Percentiles rank a stretch among this genome's conserved stretches.
Evolutionary conservation across 495 filamentous ascomycete species (phyloP).

Genomic region (Cryomyces minteri): DNA sequence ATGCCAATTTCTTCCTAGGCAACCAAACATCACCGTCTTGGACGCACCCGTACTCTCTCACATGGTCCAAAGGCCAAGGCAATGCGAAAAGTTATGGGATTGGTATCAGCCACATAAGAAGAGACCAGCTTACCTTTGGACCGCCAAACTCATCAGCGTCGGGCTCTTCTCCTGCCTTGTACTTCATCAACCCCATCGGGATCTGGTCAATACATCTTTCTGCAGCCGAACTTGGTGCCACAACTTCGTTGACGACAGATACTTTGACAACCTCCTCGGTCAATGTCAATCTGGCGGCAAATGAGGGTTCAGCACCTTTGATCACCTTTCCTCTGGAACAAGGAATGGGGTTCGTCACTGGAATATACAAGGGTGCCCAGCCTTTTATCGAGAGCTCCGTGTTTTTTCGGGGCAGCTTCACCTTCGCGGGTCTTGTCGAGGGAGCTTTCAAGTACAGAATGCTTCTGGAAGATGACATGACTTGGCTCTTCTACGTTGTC

Average conservation of each 20-base stretch:
- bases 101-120: constrained; percentile 51
- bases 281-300: constrained; percentile 44
- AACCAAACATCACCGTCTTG: constrained; percentile 51
- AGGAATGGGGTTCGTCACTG: constrained; percentile 79
- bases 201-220: constrained; percentile 67
- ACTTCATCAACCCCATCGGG: constrained; percentile 67
- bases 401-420: constrained; percentile 43
- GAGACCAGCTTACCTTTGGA: constrained; percentile 44
- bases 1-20: constrained; percentile 72
- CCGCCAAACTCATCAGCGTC: constrained; percentile 21
- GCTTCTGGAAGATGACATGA: constrained; percentile 46
- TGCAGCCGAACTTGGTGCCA: constrained; percentile 45
- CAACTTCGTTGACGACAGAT: constrained; percentile 43
- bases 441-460: constrained; percentile 63
- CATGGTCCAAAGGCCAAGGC: constrained; percentile 57
- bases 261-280: constrained; percentile 49
- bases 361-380: constrained; percentile 44
- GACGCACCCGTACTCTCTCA: constrained; percentile 70
- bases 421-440: constrained; percentile 30
- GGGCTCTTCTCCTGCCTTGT: constrained; percentile 28
- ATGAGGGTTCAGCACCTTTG: constrained; percentile 27
- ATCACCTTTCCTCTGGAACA: constrained; percentile 74
- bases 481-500: constrained; percentile 68
- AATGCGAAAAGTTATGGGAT: constrained; percentile 55
- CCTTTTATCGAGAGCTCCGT: constrained; percentile 58